These are phyloP conservation scores for Ophiocordyceps camponoti-saundersi DNA, from an alignment of 2,329 filamentous ascomycete genomes.

Conservation along the genomic window DNA sequence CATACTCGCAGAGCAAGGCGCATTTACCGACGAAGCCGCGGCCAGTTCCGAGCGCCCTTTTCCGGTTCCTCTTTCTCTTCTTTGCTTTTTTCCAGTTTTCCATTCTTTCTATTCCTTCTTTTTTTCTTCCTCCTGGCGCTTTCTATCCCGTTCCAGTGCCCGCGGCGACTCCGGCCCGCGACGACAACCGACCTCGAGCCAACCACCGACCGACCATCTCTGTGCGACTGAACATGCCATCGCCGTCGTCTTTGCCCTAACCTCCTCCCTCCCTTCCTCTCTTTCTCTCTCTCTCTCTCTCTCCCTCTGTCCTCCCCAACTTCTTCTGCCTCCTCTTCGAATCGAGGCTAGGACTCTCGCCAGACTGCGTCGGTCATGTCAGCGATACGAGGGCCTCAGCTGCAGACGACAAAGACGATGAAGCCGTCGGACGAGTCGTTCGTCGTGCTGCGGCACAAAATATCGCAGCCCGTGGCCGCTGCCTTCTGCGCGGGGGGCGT, in stretches of 20 bases:
- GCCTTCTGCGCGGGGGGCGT: constrained; percentile 90
- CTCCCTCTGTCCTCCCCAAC: neutral
- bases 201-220: neutral
- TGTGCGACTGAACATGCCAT: neutral
- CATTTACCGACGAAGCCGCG: neutral
- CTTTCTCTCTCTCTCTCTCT: neutral
- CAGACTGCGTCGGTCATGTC: constrained; percentile 11
- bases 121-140: neutral
- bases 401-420: constrained; percentile 8
- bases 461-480: constrained; percentile 74
- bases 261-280: neutral
- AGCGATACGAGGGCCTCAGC: constrained; percentile 9
- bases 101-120: neutral
- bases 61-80: neutral
- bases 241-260: neutral
- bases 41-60: neutral
- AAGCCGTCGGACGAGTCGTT: constrained; percentile 10
- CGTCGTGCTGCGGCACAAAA: constrained; percentile 23
- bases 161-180: neutral
- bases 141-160: neutral
- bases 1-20: neutral
- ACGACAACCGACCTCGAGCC: neutral
- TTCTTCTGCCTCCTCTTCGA: neutral
- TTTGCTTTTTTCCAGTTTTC: neutral
- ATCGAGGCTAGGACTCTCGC: neutral